Conservation (phyloP, 495 filamentous ascomycete genomes). For the Penicillium antarcticum region DNA sequence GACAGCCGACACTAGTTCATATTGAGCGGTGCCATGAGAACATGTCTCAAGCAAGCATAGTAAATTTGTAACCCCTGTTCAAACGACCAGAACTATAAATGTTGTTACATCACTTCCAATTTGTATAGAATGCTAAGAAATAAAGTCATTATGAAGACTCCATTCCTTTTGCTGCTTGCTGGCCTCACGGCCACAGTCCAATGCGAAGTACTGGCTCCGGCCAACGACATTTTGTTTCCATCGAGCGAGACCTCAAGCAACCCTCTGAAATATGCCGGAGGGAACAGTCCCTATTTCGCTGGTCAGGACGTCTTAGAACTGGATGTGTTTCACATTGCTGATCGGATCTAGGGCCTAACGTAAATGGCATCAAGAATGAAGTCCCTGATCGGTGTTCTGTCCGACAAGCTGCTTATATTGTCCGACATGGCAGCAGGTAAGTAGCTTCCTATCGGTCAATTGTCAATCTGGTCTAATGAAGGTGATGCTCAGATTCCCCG, state of each 20-base stretch:
- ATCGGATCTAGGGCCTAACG: slow-evolving; percentile 27
- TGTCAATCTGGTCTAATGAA: neutral
- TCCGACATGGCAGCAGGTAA: slow-evolving; percentile 55
- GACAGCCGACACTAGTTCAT: too few species aligned
- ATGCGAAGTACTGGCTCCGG: slow-evolving; percentile 25
- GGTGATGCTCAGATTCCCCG: slow-evolving; percentile 30
- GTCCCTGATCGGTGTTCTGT: slow-evolving; percentile 50
- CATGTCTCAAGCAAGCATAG: too few species aligned
- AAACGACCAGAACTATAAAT: too few species aligned
- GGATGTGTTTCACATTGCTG: too few species aligned
- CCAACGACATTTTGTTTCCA: slow-evolving; percentile 37
- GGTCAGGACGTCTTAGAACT: slow-evolving; percentile 24
- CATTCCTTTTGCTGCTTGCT: too few species aligned
- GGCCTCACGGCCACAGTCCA: neutral
- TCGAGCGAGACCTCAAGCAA: slow-evolving; percentile 21
- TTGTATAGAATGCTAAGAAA: too few species aligned
- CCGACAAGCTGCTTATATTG: slow-evolving; percentile 51
- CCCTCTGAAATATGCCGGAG: slow-evolving; percentile 47
- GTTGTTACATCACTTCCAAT: too few species aligned
- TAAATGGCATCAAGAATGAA: slow-evolving; percentile 45
- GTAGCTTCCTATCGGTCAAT: neutral
- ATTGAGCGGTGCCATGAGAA: too few species aligned
- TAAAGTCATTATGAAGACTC: too few species aligned
- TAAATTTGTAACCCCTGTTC: too few species aligned
- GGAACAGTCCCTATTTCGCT: slow-evolving; percentile 52